Conservation (phyloP, 208 protist species). For the Crithidia thermophila region DNA sequence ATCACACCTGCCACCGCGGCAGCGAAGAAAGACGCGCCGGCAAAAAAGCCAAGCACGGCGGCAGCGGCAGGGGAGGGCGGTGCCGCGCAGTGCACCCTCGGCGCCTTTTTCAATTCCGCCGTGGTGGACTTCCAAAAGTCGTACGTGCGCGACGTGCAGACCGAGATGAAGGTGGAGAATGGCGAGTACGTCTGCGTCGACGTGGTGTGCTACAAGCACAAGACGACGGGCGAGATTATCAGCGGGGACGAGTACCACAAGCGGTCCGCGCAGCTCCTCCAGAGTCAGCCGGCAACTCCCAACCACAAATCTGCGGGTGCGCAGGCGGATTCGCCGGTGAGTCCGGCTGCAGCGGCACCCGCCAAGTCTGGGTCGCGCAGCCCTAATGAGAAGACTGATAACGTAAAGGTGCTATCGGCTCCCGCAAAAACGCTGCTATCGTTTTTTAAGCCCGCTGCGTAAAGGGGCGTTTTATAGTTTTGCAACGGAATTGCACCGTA, state of each 20-base stretch:
- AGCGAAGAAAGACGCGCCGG: background rate
- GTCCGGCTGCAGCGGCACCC: background rate
- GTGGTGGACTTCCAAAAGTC: conserved; percentile 67
- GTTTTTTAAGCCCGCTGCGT: conserved; percentile 37
- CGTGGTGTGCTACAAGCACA: conserved; percentile 45
- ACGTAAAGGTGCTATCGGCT: conserved; percentile 6
- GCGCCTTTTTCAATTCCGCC: conserved; percentile 65
- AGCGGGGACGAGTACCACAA: conserved; percentile 71
- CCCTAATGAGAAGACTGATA: conserved; percentile 2
- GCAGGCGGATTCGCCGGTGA: background rate
- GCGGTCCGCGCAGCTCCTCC: conserved; percentile 37
- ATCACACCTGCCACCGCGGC: background rate
- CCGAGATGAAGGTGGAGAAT: conserved; percentile 54
- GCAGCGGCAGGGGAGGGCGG: background rate
- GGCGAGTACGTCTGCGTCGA: conserved; percentile 81
- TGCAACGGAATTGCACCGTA: too few species aligned
- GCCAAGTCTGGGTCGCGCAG: conserved; percentile 5
- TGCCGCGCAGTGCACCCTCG: conserved; percentile 40
- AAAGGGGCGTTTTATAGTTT: too few species aligned
- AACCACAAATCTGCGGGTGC: background rate
- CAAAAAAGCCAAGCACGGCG: background rate
- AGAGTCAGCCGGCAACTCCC: background rate
- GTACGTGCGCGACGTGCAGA: conserved; percentile 65
- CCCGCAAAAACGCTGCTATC: conserved; percentile 43
- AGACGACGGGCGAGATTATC: conserved; percentile 51